A percentile compares a stretch with the other conserved stretches of the same genome.
Conservation (phyloP, 2,329 filamentous ascomycete genomes). For the Colletotrichum falcatum region DNA sequence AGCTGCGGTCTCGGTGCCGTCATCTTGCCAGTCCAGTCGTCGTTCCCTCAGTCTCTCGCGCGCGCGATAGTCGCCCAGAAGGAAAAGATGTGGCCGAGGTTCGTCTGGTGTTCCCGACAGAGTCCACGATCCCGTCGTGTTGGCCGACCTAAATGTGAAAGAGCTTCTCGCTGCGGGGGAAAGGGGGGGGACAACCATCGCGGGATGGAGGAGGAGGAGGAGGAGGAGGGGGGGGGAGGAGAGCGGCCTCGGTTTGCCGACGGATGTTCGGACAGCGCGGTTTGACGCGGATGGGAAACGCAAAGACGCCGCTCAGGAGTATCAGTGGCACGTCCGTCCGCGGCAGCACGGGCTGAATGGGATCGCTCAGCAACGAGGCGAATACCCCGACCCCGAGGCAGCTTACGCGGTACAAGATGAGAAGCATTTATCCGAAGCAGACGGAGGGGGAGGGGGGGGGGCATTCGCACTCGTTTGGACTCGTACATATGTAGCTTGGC, state of each 20-base stretch:
- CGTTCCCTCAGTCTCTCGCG: background rate
- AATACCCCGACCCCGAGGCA: too few species aligned
- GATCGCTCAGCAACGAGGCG: too few species aligned
- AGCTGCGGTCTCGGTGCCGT: conserved; percentile 41
- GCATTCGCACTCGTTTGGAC: conserved; percentile 33
- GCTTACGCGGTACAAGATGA: too few species aligned
- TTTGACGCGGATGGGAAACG: conserved; percentile 13
- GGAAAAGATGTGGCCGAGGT: background rate
- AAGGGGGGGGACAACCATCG: background rate
- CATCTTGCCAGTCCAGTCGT: conserved; percentile 5
- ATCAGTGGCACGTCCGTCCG: conserved; percentile 26
- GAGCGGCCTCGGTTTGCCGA: background rate
- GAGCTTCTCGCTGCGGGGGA: too few species aligned
- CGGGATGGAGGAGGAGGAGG: background rate
- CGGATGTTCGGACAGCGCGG: background rate
- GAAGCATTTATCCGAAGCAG: too few species aligned
- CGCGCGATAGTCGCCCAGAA: background rate
- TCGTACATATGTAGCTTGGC: background rate
- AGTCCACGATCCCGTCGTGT: background rate
- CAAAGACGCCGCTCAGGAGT: background rate
- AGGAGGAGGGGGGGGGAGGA: background rate
- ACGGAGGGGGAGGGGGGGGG: too few species aligned
- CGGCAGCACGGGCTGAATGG: conserved; percentile 1
- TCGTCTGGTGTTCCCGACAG: conserved; percentile 33
- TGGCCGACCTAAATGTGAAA: conserved; percentile 14